Conservation (phyloP, 768 basidiomycete genomes). For the Hericium rajendrae region DNA sequence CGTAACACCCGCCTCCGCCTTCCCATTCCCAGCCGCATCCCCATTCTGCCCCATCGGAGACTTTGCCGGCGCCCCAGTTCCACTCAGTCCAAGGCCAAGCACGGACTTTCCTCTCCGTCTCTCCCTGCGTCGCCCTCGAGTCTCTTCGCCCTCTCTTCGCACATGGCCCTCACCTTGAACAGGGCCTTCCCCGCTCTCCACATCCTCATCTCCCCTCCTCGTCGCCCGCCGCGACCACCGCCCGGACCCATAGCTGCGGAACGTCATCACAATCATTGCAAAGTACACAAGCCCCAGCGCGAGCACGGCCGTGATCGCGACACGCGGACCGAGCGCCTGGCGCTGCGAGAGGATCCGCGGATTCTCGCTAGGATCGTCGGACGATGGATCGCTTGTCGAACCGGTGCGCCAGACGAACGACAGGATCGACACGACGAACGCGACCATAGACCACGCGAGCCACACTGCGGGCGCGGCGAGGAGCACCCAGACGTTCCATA, state of each 20-base stretch:
- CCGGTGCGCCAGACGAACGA: slow-evolving; percentile 62
- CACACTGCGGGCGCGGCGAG: slow-evolving; percentile 60
- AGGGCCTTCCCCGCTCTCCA: not conserved
- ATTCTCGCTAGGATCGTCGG: slow-evolving; percentile 14
- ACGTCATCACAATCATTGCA: slow-evolving; percentile 47
- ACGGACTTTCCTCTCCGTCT: not conserved
- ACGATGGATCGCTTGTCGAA: slow-evolving; percentile 28
- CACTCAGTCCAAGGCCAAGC: not conserved
- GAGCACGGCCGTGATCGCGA: slow-evolving; percentile 45
- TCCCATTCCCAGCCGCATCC: not conserved
- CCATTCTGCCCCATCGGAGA: not conserved
- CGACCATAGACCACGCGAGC: slow-evolving; percentile 68
- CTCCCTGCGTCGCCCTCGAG: not conserved
- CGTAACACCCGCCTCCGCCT: not conserved
- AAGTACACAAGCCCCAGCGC: slow-evolving; percentile 54
- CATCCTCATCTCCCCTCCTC: not conserved
- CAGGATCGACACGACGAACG: slow-evolving; percentile 53
- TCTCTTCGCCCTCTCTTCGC: not conserved
- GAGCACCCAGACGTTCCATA: slow-evolving; percentile 65
- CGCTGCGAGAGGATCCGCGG: slow-evolving; percentile 24
- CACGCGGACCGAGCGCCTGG: slow-evolving; percentile 41
- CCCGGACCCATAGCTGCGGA: slow-evolving; percentile 44
- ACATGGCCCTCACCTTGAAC: not conserved
- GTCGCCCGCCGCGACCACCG: not conserved
- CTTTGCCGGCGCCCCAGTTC: not conserved